Base-by-base conservation (phyloP, 148 eudicot species). In the Rhododendron henanense region DNA sequence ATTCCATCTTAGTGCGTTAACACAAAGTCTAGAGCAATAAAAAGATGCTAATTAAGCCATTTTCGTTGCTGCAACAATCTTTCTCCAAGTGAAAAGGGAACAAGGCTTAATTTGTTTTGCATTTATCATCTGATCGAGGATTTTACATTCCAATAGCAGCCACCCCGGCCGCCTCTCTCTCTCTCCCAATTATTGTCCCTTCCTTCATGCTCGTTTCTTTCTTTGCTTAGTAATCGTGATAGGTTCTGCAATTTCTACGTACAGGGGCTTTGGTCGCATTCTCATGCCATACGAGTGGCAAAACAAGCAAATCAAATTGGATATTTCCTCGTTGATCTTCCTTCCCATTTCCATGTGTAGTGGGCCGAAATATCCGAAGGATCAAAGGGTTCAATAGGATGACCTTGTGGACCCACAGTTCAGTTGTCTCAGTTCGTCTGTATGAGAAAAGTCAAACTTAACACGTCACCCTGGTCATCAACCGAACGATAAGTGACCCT, bases 261-360 rank as follows among this genome's bases (percentile, higher is more conserved):
- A 31, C 88, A 95, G 98, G 99, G 75, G 99, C 94, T 31, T 76
- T 88, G 78, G 92, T 96, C 74, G 94, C 88, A 55, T 93, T 90
- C 41, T 84, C 90, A 39, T 94, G 99, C 85, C 89, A 86, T 4
- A 82, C 85, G 10, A 74, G 85, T 45, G 83, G 83, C 50, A 91
- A 85, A 82, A 85, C 78, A 39, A 87, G 75, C 86, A 88, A 85
- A 71, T 86, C 89, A 78, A 88, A 63, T 69, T 35, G 99, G 99
- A 81, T 94, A 93, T 45, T 95, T 96, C 91, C 87, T 85, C 45
- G 87, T 96, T 21, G 99, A 96, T 83, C 94, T 96, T 85, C 99
- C 97, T 67, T 96, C 99, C 11, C 91, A 92, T 14, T 93, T 96
- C 51, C 99, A 95, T 87, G 93, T 28, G 28, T 28, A 28, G 28